These are phyloP conservation scores for Boletus vermiculosoides DNA, from an alignment of 768 basidiomycete genomes.

Conservation along the genomic window DNA sequence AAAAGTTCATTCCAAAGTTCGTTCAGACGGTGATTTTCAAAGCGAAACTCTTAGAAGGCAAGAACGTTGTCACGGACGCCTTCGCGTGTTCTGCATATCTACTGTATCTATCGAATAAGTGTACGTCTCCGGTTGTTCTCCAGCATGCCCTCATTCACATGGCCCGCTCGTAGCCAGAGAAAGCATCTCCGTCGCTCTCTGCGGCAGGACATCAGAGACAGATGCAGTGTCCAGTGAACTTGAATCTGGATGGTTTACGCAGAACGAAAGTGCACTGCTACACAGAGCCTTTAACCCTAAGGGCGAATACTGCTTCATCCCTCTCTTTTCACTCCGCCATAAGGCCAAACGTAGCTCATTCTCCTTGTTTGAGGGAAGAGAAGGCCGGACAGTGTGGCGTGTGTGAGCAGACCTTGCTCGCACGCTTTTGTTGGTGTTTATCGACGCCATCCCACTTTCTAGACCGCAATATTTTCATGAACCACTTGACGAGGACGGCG, in stretches of 20 bases:
- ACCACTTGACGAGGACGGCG: no score
- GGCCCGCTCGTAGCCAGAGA: slow-evolving; percentile 6
- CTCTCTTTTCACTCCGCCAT: no score
- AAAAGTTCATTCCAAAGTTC: slow-evolving; percentile 11
- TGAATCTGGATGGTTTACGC: slow-evolving; percentile 4
- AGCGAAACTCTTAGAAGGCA: slow-evolving; percentile 16
- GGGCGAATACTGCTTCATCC: no score
- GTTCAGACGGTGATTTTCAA: slow-evolving; percentile 16
- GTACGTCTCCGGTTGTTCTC: background rate
- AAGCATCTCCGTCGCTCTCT: slow-evolving; percentile 12
- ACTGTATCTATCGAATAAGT: slow-evolving; percentile 23
- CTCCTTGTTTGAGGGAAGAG: no score
- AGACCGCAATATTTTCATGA: no score
- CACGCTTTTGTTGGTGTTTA: no score
- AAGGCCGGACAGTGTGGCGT: no score
- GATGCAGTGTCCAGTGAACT: background rate
- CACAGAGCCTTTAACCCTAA: no score
- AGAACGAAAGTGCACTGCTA: background rate
- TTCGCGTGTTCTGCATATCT: slow-evolving; percentile 29
- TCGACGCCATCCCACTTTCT: no score
- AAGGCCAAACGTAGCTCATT: no score
- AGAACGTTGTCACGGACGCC: slow-evolving; percentile 24
- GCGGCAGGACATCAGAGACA: background rate
- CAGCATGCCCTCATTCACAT: background rate
- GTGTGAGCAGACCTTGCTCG: no score